phyloP scores from a whole-genome alignment of 371 early-diverging fungal species.

The Circinella umbellata region DNA sequence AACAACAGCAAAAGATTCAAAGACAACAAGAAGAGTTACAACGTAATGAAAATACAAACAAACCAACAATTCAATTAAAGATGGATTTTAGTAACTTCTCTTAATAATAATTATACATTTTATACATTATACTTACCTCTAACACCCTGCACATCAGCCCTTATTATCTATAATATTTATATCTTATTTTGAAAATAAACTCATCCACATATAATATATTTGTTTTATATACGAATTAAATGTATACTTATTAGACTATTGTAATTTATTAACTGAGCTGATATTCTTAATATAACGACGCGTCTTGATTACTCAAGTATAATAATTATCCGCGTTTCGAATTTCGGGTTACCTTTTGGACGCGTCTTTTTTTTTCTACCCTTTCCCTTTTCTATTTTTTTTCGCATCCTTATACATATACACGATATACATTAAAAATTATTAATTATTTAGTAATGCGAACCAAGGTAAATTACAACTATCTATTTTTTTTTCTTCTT shows the following conservation, averaged over 20 bases:
- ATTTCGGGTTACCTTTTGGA: too few relatives aligned
- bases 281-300: too few relatives aligned
- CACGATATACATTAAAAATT: not conserved
- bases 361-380: not conserved
- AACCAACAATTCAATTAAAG: slow-evolving; percentile 59
- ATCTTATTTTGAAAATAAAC: too few relatives aligned
- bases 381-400: not conserved
- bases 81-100: slow-evolving; percentile 57
- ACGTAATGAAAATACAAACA: slow-evolving; percentile 35
- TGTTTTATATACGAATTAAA: too few relatives aligned
- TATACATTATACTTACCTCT: not conserved
- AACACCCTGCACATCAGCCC: too few relatives aligned
- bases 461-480: not conserved
- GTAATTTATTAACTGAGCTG: too few relatives aligned
- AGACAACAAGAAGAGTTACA: slow-evolving; percentile 22
- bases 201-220: too few relatives aligned
- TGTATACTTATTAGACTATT: too few relatives aligned
- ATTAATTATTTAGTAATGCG: not conserved
- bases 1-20: slow-evolving; percentile 37
- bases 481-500: too few relatives aligned
- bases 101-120: slow-evolving; percentile 12
- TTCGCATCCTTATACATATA: not conserved
- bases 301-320: too few relatives aligned
- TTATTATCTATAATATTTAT: too few relatives aligned
- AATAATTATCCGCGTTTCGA: too few relatives aligned